Conservation (phyloP, 2,329 filamentous ascomycete genomes). For the Ophidiomyces ophidiicola region DNA sequence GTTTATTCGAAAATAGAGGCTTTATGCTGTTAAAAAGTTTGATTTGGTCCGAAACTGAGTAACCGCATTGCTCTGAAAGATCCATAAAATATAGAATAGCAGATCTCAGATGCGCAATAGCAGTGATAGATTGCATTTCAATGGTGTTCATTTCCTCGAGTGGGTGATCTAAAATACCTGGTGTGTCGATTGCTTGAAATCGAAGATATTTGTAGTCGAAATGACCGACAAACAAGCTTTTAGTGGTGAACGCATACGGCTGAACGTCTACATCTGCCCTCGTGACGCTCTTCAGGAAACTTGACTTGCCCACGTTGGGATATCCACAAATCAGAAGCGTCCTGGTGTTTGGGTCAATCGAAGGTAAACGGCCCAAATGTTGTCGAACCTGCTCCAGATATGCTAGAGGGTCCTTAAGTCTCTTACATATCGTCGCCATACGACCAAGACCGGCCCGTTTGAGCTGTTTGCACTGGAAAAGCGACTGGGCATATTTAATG, state of each 20-base stretch:
- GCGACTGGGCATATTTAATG: constrained; percentile 87
- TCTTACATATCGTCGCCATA: constrained; percentile 94
- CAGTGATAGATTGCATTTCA: constrained; percentile 97
- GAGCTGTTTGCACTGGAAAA: constrained; percentile 98
- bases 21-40: constrained; percentile 93
- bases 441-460: constrained; percentile 92
- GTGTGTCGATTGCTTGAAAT: constrained; percentile 91
- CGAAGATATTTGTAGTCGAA: constrained; percentile 92
- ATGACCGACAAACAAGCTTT: constrained; percentile 92
- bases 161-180: constrained; percentile 94
- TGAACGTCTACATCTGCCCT: constrained; percentile 93
- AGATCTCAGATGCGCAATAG: constrained; percentile 89
- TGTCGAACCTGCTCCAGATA: constrained; percentile 96
- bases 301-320: constrained; percentile 95
- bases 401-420: constrained; percentile 83
- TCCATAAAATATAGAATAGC: constrained; percentile 98
- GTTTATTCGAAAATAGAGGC: constrained; percentile 91
- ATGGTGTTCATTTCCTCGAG: constrained; percentile 99
- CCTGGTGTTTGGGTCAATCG: constrained; percentile 96
- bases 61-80: constrained; percentile 90
- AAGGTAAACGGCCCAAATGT: constrained; percentile 89
- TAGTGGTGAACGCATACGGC: constrained; percentile 97
- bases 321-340: constrained; percentile 95
- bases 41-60: constrained; percentile 84
- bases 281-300: constrained; percentile 83